Evolutionary conservation across 2,329 filamentous ascomycete species (phyloP).

Genomic region (Cordyceps militaris): DNA sequence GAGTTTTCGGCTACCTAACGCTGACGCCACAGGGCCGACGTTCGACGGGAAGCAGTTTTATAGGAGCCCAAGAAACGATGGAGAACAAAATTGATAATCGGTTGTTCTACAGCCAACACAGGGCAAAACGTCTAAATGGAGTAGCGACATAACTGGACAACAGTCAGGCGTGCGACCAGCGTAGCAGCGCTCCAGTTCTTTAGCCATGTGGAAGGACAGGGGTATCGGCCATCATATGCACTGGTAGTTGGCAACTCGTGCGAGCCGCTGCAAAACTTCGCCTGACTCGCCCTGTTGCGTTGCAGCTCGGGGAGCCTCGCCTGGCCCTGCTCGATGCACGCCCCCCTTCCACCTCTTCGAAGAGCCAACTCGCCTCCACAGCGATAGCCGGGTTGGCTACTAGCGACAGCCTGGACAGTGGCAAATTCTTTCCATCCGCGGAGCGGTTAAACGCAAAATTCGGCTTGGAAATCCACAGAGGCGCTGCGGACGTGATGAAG

Average conservation of each 20-base stretch:
- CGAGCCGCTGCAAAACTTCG: not conserved
- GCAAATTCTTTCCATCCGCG: not conserved
- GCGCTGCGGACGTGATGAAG: not conserved
- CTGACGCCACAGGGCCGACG: not conserved
- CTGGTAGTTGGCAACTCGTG: not conserved
- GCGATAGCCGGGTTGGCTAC: constrained; percentile 6
- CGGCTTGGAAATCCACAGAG: not conserved
- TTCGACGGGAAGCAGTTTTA: not conserved
- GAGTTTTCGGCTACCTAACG: not conserved
- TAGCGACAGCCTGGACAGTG: not conserved
- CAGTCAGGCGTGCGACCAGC: too few species aligned
- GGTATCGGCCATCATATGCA: not conserved
- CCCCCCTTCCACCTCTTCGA: not conserved
- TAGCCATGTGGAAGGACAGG: not conserved
- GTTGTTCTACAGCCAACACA: not conserved
- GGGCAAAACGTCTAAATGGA: not conserved
- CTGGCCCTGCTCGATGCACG: not conserved
- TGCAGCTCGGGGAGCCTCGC: constrained; percentile 3
- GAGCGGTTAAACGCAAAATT: not conserved
- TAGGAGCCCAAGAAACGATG: not conserved
- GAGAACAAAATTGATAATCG: not conserved
- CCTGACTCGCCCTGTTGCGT: not conserved
- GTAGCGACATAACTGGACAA: not conserved
- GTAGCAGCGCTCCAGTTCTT: not conserved
- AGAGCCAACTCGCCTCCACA: not conserved